A percentile compares a stretch with the other conserved stretches of the same genome.
Conservation (phyloP, 2,329 filamentous ascomycete species). For the Cercospora sp. region DNA sequence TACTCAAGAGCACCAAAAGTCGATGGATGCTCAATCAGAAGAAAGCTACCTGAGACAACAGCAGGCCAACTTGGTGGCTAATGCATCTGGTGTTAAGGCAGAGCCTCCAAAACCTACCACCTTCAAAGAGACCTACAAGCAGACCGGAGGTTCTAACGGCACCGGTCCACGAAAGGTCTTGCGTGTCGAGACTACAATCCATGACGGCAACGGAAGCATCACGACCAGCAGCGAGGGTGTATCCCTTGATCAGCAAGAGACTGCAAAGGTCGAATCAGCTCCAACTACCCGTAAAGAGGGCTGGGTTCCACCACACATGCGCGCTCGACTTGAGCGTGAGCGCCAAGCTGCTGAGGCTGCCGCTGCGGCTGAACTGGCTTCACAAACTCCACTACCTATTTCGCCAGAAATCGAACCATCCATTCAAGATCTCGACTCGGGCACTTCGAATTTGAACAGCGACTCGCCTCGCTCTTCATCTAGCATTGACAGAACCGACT, state of each 20-base stretch:
- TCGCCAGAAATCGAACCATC: neutral
- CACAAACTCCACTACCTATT: neutral
- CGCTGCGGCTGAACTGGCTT: neutral
- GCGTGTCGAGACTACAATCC: constrained; percentile 3
- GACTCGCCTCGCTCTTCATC: neutral
- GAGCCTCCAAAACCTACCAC: neutral
- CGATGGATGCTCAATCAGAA: neutral
- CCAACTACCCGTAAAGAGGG: neutral
- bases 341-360: constrained; percentile 1
- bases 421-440: neutral
- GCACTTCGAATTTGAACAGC: neutral
- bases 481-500: neutral
- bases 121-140: constrained; percentile 14
- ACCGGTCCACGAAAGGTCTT: neutral
- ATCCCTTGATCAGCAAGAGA: neutral
- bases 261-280: neutral
- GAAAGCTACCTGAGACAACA: constrained; percentile 5
- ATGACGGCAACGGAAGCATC: constrained; percentile 2
- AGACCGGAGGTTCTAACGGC: neutral
- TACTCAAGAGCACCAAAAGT: constrained; percentile 2
- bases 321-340: constrained; percentile 3
- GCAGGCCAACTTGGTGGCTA: neutral
- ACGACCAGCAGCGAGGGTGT: neutral
- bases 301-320: constrained; percentile 14
- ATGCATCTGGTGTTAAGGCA: neutral